phyloP scores from a whole-genome alignment of 371 early-diverging fungal genomes.

The Apophysomyces elegans region DNA sequence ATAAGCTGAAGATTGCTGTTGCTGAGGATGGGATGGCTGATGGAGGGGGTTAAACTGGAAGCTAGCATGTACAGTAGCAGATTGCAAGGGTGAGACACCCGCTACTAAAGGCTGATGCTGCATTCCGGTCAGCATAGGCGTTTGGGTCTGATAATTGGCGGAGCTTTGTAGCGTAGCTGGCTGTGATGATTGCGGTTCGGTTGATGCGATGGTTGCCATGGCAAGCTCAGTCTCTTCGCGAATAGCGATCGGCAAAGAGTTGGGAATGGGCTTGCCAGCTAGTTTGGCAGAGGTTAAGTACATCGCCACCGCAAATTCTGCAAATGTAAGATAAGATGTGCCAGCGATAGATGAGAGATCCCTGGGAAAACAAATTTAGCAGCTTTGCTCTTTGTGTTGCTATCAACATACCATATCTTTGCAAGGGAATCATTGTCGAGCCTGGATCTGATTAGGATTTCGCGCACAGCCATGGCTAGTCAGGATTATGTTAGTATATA shows the following conservation, averaged over 20 bases:
- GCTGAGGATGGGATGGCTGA: background rate
- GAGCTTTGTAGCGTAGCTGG: constrained; percentile 9
- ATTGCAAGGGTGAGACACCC: constrained; percentile 13
- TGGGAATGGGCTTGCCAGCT: constrained; percentile 47
- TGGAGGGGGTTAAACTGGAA: background rate
- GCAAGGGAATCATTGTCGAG: constrained; percentile 54
- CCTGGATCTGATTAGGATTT: constrained; percentile 42
- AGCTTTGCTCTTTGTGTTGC: background rate
- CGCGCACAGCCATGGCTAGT: constrained; percentile 46
- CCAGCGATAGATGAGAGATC: constrained; percentile 51
- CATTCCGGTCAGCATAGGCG: constrained; percentile 27
- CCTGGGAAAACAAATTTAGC: constrained; percentile 26
- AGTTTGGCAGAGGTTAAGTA: constrained; percentile 54
- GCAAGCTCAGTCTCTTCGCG: constrained; percentile 53
- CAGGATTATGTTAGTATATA: background rate
- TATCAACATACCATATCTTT: constrained; percentile 46
- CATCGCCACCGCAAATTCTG: constrained; percentile 67
- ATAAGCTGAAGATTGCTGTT: constrained; percentile 13
- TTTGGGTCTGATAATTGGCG: constrained; percentile 15
- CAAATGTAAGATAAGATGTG: constrained; percentile 52
- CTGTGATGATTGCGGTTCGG: constrained; percentile 30
- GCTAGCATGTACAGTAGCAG: background rate
- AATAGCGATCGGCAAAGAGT: constrained; percentile 40
- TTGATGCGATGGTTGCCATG: constrained; percentile 55
- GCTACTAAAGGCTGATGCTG: constrained; percentile 33